Evolutionary conservation across 805 yeast genomes (phyloP), one percentile per base, ranked within the genome.

Genomic region (Wickerhamomyces chambardii): DNA sequence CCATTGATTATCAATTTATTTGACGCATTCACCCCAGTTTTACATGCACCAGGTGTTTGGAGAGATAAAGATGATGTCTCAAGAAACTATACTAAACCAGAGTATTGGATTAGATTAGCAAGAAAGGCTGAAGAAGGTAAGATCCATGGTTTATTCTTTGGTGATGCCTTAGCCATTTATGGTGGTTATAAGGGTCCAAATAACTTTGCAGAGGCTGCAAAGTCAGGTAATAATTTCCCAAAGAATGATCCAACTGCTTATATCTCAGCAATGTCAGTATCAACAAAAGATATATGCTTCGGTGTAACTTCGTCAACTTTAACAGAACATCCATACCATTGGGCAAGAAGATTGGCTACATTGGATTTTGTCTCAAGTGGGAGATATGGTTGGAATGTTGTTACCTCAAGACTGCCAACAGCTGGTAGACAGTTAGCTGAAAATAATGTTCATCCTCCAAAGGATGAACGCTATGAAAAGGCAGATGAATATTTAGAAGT

Each of bases 371-470:
- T 61, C 36, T 53, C 64, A 7, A 47, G 47, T 16, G 66, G 66
- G 10, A 48, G 66, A 40, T 36, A 61, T 36, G 66, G 66, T 19
- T 61, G 66, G 66, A 61, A 61, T 38, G 51, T 61, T 14, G 66
- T 61, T 17, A 53, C 62, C 15, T 56, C 63, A 4, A 56, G 59
- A 31, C 41, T 60, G 31, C 63, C 60, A 34, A 50, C 59, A 40
- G 66, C 65, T 7, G 57, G 64, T 9, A 42, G 58, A 37, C 56
- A 58, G 38, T 42, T 56, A 17, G 42, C 55, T 22, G 58, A 58
- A 30, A 55, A 53, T 5, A 55, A 51, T 19, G 36, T 44, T 3
- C 52, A 56, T 17, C 55, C 60, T n/a, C 55, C 54, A 5, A 66
- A 60, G 35, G 64, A 58, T 28, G 60, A 58, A 36, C 49, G 66